Base-by-base conservation (phyloP, 352 stramenopile species). In the Globisporangium apiculatum region DNA sequence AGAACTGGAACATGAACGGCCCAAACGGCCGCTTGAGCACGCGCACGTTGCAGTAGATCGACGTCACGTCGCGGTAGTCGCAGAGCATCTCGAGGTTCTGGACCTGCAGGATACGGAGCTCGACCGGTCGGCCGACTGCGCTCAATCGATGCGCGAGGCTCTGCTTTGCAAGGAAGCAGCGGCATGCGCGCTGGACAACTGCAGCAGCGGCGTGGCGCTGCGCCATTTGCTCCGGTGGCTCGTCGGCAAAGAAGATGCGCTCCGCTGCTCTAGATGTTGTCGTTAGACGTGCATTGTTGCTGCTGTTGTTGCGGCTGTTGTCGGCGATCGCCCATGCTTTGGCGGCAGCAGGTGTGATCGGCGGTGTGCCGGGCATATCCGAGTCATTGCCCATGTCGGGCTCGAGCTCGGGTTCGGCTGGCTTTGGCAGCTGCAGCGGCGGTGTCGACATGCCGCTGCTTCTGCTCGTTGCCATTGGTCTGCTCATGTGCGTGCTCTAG, bases 1-100 rank as follows among this genome's bases (percentile, higher is more conserved):
- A 73, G 67, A 91, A 93, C 66, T 93, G 76, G 58, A 91, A 93
- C 83, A 93, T 93, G 71, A 91, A 91, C 42, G 83, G 83, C 0
- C 83, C 83, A 52, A 91, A 93, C 10, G 83, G 83, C 42, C 89
- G 87, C 69, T 91, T 91, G n/a, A 93, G 73, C 57, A 93, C 77
- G 51, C 80, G 81, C 4, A 93, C 75, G 53, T 86, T 89, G 69
- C 77, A 93, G 53, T 79, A 87, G 8, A 90, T 54, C 7, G 75
- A 78, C 18, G 65, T 53, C 2, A 93, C 67, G 67, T 89, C 82
- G 47, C 79, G 75, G 47, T 74, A 93, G 60, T 93, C 83, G 64
- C 79, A 91, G 14, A 92, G 73, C 74, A 92, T 74, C 62, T 88
- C 69, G 4, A 90, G 58, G 7, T 79, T 75, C 12, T 57, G 61